Percentiles rank a stretch among this genome's conserved stretches.
Conservation (phyloP, 768 basidiomycete genomes). For the Bullera alba region DNA sequence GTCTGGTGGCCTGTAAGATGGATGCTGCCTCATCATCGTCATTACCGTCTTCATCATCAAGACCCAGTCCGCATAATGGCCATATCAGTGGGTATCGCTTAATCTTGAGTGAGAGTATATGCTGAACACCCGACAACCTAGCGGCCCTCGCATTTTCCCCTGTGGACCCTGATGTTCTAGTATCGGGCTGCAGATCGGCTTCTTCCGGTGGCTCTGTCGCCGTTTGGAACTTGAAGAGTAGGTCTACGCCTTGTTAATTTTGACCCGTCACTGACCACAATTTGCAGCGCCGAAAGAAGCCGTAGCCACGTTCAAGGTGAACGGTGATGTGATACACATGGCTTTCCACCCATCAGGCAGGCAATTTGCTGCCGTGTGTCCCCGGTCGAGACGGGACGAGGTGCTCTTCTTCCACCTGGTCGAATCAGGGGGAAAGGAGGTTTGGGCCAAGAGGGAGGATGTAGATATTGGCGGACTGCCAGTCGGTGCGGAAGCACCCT, state of each 20-base stretch:
- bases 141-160: slow-evolving; percentile 34
- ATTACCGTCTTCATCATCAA: slow-evolving; percentile 21
- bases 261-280: neutral
- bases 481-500: slow-evolving; percentile 17
- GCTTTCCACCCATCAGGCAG: slow-evolving; percentile 31
- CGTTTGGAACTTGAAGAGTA: slow-evolving; percentile 29
- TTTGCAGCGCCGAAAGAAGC: slow-evolving; percentile 20
- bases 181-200: slow-evolving; percentile 30
- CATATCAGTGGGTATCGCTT: slow-evolving; percentile 26
- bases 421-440: slow-evolving; percentile 12
- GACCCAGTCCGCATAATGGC: slow-evolving; percentile 30
- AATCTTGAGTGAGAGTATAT: neutral
- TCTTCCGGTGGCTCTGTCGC: slow-evolving; percentile 22
- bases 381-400: slow-evolving; percentile 24
- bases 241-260: neutral
- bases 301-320: slow-evolving; percentile 21
- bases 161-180: slow-evolving; percentile 19
- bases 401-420: slow-evolving; percentile 30
- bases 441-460: slow-evolving; percentile 31
- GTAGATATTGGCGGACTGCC: slow-evolving; percentile 21
- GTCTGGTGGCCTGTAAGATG: slow-evolving; percentile 11
- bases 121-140: slow-evolving; percentile 1
- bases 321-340: slow-evolving; percentile 31
- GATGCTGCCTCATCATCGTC: slow-evolving; percentile 17
- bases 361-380: slow-evolving; percentile 37